phyloP scores from a whole-genome alignment of 2,329 filamentous ascomycete genomes.

The Apiospora koreana region DNA sequence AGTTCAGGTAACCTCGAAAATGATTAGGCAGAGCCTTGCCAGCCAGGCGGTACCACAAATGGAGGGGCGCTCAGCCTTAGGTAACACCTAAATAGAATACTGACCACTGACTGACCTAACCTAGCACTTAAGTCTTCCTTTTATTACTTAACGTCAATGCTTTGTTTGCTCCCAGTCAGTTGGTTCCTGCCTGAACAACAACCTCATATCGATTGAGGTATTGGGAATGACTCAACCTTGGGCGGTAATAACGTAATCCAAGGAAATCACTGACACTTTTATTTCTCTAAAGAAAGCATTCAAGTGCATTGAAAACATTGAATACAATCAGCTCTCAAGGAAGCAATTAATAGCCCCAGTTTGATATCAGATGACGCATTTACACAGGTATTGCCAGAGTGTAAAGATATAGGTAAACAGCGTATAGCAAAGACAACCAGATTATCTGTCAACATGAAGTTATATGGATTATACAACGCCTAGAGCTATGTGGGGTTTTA shows the following conservation, averaged over 20 bases:
- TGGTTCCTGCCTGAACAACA: not conserved
- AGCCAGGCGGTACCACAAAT: constrained; percentile 4
- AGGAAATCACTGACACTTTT: too few species aligned
- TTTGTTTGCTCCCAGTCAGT: not conserved
- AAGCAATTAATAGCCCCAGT: too few species aligned
- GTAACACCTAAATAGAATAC: not conserved
- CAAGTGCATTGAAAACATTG: too few species aligned
- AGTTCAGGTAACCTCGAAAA: not conserved
- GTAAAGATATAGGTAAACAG: too few species aligned
- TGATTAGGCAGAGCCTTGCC: constrained; percentile 7
- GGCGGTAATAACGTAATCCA: not conserved
- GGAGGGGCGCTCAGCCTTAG: constrained; percentile 6
- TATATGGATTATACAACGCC: constrained; percentile 5
- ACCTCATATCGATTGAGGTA: not conserved
- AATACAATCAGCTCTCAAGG: too few species aligned
- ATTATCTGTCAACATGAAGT: not conserved
- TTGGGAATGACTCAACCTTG: not conserved
- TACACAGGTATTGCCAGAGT: too few species aligned
- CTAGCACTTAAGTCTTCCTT: too few species aligned
- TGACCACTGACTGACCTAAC: not conserved
- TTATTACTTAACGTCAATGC: not conserved
- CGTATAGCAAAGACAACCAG: not conserved
- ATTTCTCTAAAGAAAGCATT: too few species aligned
- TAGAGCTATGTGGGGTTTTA: constrained; percentile 8
- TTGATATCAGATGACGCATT: too few species aligned